These are phyloP conservation scores for Blastobotrys chiropterorum DNA, from an alignment of 805 yeast species.

Conservation along the genomic window DNA sequence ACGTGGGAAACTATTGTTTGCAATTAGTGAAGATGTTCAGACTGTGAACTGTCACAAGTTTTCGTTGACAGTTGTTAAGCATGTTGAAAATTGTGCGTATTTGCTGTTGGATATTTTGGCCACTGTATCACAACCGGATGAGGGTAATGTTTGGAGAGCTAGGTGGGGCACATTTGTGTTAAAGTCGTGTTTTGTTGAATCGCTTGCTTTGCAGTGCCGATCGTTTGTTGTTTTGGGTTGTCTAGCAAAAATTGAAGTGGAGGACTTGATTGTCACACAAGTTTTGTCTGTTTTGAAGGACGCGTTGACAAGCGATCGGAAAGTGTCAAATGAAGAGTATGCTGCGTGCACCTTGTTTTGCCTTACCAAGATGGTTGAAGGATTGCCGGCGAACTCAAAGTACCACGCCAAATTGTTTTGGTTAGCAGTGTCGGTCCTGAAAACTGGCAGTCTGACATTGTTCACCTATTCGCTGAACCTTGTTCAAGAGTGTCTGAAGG, in stretches of 20 bases:
- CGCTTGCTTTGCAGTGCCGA: slow-evolving; percentile 35
- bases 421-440: slow-evolving; percentile 28
- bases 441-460: slow-evolving; percentile 12
- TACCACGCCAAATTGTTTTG: slow-evolving; percentile 47
- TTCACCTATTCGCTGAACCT: slow-evolving; percentile 20
- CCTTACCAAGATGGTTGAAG: slow-evolving; percentile 43
- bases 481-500: slow-evolving; percentile 15
- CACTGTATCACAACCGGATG: slow-evolving; percentile 16
- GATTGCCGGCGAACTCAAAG: slow-evolving; percentile 40
- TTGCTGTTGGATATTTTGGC: slow-evolving; percentile 20
- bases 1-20: slow-evolving; percentile 22
- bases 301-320: slow-evolving; percentile 15
- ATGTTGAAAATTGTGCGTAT: slow-evolving; percentile 19
- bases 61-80: slow-evolving; percentile 16
- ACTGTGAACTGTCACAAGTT: slow-evolving; percentile 16
- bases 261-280: slow-evolving; percentile 44
- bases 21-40: slow-evolving; percentile 20
- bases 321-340: slow-evolving; percentile 32
- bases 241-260: slow-evolving; percentile 55
- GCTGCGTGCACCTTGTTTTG: slow-evolving; percentile 40
- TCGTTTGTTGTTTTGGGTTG: slow-evolving; percentile 63
- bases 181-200: slow-evolving; percentile 37
- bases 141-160: slow-evolving; percentile 23
- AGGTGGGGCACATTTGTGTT: slow-evolving; percentile 21
- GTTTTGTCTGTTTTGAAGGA: slow-evolving; percentile 23